A percentile compares a stretch with the other conserved stretches of the same genome.
Evolutionary conservation across 2,329 filamentous ascomycete genomes (phyloP).

Genomic region (Xylariaceae sp.): DNA sequence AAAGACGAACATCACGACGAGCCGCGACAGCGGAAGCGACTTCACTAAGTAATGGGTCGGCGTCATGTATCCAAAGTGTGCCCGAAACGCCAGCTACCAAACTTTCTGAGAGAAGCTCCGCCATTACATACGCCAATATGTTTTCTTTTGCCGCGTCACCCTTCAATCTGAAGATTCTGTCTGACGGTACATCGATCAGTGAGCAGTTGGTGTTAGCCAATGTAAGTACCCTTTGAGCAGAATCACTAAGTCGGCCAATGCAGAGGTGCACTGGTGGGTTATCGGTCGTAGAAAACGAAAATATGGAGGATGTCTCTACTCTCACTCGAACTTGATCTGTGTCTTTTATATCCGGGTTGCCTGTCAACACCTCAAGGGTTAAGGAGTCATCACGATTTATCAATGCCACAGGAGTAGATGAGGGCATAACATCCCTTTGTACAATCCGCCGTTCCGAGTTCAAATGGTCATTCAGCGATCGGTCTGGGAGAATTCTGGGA

Average conservation of each 20-base stretch:
- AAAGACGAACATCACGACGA: neutral
- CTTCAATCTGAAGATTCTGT: too few species aligned
- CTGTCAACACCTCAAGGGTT: too few species aligned
- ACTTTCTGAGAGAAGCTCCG: neutral
- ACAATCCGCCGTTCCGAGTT: neutral
- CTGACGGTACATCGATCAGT: too few species aligned
- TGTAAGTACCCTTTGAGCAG: too few species aligned
- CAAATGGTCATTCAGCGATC: neutral
- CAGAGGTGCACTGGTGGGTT: too few species aligned
- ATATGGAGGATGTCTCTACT: too few species aligned
- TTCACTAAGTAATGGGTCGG: neutral
- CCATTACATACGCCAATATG: neutral
- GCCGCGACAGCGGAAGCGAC: neutral
- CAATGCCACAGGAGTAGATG: too few species aligned
- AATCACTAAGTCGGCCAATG: too few species aligned
- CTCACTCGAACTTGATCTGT: too few species aligned
- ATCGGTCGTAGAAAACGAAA: too few species aligned
- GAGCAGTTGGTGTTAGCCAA: neutral
- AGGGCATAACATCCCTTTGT: neutral
- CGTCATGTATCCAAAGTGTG: conserved; percentile 5
- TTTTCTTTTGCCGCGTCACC: neutral
- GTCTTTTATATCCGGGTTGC: too few species aligned
- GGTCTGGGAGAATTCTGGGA: neutral
- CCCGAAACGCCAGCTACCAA: neutral
- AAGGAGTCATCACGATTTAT: too few species aligned